Evolutionary conservation across 352 stramenopile species (phyloP).

Genomic region (Albugo candida): DNA sequence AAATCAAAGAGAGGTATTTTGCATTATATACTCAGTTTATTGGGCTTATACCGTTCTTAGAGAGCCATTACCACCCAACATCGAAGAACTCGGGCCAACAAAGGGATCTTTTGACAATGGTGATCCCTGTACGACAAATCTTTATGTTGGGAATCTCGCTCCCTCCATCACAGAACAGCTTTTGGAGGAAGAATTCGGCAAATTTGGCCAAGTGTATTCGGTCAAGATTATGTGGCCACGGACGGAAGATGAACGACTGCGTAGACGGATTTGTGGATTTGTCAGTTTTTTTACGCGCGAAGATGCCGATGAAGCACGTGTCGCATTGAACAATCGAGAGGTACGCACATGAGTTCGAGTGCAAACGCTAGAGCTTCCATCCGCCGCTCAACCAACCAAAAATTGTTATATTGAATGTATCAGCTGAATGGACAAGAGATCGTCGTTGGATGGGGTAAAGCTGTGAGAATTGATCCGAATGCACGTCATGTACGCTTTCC

Average conservation of each 20-base stretch:
- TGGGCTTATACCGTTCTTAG: background rate
- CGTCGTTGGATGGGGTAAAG: conserved; percentile 65
- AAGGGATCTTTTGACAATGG: conserved; percentile 75
- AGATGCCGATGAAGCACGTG: conserved; percentile 67
- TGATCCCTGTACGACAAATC: conserved; percentile 80
- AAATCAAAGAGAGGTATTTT: conserved; percentile 60
- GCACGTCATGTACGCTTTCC: background rate
- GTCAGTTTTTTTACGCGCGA: conserved; percentile 83
- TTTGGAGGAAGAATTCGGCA: conserved; percentile 70
- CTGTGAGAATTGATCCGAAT: conserved; percentile 43
- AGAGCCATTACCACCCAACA: conserved; percentile 3
- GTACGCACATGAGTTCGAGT: conserved; percentile 12
- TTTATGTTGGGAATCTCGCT: conserved; percentile 89
- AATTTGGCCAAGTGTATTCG: conserved; percentile 84
- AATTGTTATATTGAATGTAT: too few species aligned
- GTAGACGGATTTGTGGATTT: conserved; percentile 87
- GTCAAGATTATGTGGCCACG: conserved; percentile 99
- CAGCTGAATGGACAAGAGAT: conserved; percentile 57
- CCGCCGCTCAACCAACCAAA: background rate
- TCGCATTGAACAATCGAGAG: conserved; percentile 48
- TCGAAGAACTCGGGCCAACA: conserved; percentile 4
- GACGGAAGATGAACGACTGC: conserved; percentile 80
- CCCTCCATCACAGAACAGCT: conserved; percentile 85
- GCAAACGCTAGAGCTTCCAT: too few species aligned
- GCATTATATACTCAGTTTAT: background rate